Evolutionary conservation across 2,329 filamentous ascomycete genomes (phyloP), one percentile per base, ranked within the genome.

Genomic region (Fusarium circinatum): DNA sequence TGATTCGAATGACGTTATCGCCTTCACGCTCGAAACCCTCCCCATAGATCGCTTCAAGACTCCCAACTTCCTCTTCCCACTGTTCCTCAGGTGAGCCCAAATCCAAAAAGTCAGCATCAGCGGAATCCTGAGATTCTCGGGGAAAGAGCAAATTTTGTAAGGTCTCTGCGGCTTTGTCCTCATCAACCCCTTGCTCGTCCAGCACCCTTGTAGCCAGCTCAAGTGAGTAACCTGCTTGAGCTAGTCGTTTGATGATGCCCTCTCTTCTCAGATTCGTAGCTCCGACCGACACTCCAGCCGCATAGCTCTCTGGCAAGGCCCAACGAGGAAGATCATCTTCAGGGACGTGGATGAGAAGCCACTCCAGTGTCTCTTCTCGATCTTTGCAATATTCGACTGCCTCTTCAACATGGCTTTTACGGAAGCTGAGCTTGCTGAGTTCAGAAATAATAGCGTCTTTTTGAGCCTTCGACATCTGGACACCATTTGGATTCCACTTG

Each of bases 311-410:
- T 1, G 96, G 96, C 47, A 99, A 85, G 76, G 94, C 94, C 95
- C 96, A 98, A 12, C 89, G 86, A 3, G 96, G 96, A n/a, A 98
- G 85, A 78, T 98, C 96, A 80, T 99, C 96, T 80, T 99, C 96
- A 3, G 96, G 96, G 6, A 99, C 95, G 82, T 99, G 96, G 58
- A 98, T 95, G 55, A 99, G 88, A 22, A 99, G 88, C 96, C 96
- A 99, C 81, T 98, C 96, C 6, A 99, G 87, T 22, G 94, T 92
- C 83, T 99, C 96, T 80, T 98, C 95, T 36, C 93, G 89, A 80
- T 98, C 95, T 81, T 96, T 97, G 84, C 95, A 98, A 78, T 95
- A 91, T 49, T 90, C 90, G 2, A 93, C 90, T 14, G 96, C 96
- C 83, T 99, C 96, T 79, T 97, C 91, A 45, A 95, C 90, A 79